These are phyloP conservation scores for Tirmania nivea DNA, from an alignment of 495 filamentous ascomycete genomes.

Conservation along the genomic window DNA sequence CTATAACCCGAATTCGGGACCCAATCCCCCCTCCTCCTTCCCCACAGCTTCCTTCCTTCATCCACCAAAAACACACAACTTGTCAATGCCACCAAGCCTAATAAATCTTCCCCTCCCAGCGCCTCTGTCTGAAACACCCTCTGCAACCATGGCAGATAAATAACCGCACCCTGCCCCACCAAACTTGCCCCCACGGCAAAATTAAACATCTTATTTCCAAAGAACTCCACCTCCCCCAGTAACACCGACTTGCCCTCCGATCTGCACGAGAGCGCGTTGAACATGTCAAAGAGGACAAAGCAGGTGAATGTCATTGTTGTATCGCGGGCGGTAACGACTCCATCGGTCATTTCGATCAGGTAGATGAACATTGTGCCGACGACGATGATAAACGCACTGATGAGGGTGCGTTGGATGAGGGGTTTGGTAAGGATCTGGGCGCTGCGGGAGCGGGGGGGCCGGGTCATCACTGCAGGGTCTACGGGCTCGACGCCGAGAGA, in stretches of 20 bases:
- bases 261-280: constrained; percentile 84
- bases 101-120: constrained; percentile 46
- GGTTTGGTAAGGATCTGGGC: constrained; percentile 70
- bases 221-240: constrained; percentile 59
- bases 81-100: constrained; percentile 46
- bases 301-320: constrained; percentile 99
- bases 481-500: constrained; percentile 92
- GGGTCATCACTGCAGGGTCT: constrained; percentile 80
- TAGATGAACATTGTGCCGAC: constrained; percentile 78
- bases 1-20: background rate
- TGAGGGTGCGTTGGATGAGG: constrained; percentile 64
- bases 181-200: constrained; percentile 72
- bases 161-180: constrained; percentile 65
- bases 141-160: constrained; percentile 86
- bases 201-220: constrained; percentile 85
- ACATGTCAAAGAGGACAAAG: constrained; percentile 98
- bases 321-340: constrained; percentile 69
- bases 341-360: constrained; percentile 70
- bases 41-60: constrained; percentile 48
- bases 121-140: constrained; percentile 89
- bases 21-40: background rate
- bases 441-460: constrained; percentile 61
- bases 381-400: constrained; percentile 78
- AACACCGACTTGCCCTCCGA: constrained; percentile 78
- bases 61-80: constrained; percentile 90